These are phyloP conservation scores for Plantago elongata DNA, from an alignment of 257 asterid species.

Conservation along the genomic window DNA sequence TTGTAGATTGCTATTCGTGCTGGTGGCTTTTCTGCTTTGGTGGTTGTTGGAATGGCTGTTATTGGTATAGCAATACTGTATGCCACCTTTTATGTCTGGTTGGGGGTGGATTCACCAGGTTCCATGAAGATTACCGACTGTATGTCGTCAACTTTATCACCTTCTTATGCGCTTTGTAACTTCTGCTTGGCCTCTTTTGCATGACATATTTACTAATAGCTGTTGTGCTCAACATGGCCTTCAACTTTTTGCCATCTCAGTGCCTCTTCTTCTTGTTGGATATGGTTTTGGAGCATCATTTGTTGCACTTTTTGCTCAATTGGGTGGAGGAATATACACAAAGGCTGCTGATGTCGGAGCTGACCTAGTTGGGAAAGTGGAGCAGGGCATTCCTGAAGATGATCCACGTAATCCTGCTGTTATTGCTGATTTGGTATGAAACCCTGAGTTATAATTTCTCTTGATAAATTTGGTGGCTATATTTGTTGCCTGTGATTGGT, in stretches of 20 bases:
- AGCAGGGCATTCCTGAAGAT: slow-evolving; percentile 98
- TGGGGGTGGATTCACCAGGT: slow-evolving; percentile 88
- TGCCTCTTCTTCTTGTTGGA: slow-evolving; percentile 99
- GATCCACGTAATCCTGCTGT: slow-evolving; percentile 99
- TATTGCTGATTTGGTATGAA: slow-evolving; percentile 87
- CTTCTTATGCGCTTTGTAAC: slow-evolving; percentile 14
- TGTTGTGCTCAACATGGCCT: slow-evolving; percentile 13
- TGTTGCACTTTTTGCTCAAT: slow-evolving; percentile 97
- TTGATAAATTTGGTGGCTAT: slow-evolving; percentile 9
- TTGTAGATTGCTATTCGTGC: slow-evolving; percentile 97
- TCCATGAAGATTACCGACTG: slow-evolving; percentile 87
- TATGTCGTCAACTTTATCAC: slow-evolving; percentile 38
- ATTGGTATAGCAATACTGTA: slow-evolving; percentile 86
- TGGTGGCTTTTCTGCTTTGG: slow-evolving; percentile 97
- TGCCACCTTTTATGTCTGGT: slow-evolving; percentile 77
- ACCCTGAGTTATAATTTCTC: slow-evolving; percentile 14
- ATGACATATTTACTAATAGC: slow-evolving; percentile 5
- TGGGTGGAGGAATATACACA: slow-evolving; percentile 98
- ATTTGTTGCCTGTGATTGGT: slow-evolving; percentile 15
- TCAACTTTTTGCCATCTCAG: slow-evolving; percentile 37
- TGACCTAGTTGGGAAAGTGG: slow-evolving; percentile 97
- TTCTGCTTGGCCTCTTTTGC: slow-evolving; percentile 11
- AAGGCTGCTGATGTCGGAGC: slow-evolving; percentile 99
- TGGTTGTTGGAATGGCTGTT: slow-evolving; percentile 99
- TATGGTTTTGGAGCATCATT: slow-evolving; percentile 99